Percentiles rank a stretch among this genome's conserved stretches.
Evolutionary conservation across 208 protist species (phyloP).

Genomic region (Acanthamoeba triangularis): DNA sequence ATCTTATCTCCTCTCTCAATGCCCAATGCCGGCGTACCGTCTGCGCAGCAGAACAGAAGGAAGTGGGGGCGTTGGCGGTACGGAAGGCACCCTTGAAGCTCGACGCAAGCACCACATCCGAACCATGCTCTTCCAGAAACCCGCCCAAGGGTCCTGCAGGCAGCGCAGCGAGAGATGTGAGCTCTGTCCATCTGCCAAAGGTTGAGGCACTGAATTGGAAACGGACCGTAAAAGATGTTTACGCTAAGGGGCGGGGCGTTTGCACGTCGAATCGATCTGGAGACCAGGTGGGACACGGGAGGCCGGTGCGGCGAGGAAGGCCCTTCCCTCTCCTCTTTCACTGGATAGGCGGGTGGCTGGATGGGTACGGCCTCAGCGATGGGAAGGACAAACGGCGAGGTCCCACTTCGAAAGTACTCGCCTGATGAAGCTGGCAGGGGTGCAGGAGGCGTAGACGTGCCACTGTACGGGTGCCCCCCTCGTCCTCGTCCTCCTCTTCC

Average conservation of each 20-base stretch:
- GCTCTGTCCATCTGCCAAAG: neutral
- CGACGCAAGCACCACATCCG: conserved; percentile 3
- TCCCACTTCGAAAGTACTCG: neutral
- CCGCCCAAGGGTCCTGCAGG: neutral
- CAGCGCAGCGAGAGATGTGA: neutral
- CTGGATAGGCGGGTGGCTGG: neutral
- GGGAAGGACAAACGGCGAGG: neutral
- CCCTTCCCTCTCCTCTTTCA: neutral
- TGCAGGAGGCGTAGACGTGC: too few species aligned
- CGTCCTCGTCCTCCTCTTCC: too few species aligned
- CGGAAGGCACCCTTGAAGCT: conserved; percentile 50
- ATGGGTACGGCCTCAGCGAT: neutral
- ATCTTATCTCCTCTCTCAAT: neutral
- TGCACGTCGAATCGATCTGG: neutral
- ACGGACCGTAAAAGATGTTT: neutral
- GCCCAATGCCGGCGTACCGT: neutral
- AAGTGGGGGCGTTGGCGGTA: neutral
- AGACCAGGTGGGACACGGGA: neutral
- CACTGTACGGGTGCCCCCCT: too few species aligned
- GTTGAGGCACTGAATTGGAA: neutral
- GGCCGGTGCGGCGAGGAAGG: neutral
- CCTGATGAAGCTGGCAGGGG: too few species aligned
- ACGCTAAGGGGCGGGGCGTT: neutral
- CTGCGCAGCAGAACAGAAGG: conserved; percentile 18
- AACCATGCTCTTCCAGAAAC: conserved; percentile 20